Percentiles rank a stretch among this genome's conserved stretches.
phyloP scores from a whole-genome alignment of 176 grass and related monocot genomes.

The Oryza meridionalis region DNA sequence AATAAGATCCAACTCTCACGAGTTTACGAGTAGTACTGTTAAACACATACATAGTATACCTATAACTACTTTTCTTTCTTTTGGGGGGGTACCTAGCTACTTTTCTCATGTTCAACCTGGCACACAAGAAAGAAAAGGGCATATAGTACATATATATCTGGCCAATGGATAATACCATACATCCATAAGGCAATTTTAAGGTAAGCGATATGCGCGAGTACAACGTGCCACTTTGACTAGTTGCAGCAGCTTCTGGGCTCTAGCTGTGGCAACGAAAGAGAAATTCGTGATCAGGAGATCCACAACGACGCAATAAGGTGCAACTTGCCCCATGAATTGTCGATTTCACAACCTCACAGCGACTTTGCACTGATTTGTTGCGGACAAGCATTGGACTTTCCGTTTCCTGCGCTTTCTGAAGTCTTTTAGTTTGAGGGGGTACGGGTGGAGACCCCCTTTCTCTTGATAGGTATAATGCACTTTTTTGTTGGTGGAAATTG shows the following conservation, averaged over 20 bases:
- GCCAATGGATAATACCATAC: constrained; percentile 41
- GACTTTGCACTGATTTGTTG: constrained; percentile 45
- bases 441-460: constrained; percentile 27
- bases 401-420: constrained; percentile 21
- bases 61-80: no score
- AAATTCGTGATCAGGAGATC: constrained; percentile 52
- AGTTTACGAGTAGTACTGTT: no score
- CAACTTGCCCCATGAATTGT: constrained; percentile 57
- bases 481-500: constrained; percentile 39
- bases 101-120: background rate
- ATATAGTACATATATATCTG: constrained; percentile 27
- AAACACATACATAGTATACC: no score
- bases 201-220: constrained; percentile 30
- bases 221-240: constrained; percentile 56
- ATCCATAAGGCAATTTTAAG: constrained; percentile 33
- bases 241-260: background rate
- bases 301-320: constrained; percentile 24
- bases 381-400: constrained; percentile 52
- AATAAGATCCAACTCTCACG: no score
- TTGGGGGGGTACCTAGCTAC: background rate
- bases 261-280: background rate
- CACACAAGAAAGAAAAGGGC: constrained; percentile 6
- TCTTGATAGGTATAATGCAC: constrained; percentile 37
- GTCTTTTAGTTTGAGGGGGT: constrained; percentile 31
- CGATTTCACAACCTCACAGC: constrained; percentile 45